These are phyloP conservation scores for Penicillium griseofulvum DNA, from an alignment of 2,329 filamentous ascomycete species.

Conservation along the genomic window DNA sequence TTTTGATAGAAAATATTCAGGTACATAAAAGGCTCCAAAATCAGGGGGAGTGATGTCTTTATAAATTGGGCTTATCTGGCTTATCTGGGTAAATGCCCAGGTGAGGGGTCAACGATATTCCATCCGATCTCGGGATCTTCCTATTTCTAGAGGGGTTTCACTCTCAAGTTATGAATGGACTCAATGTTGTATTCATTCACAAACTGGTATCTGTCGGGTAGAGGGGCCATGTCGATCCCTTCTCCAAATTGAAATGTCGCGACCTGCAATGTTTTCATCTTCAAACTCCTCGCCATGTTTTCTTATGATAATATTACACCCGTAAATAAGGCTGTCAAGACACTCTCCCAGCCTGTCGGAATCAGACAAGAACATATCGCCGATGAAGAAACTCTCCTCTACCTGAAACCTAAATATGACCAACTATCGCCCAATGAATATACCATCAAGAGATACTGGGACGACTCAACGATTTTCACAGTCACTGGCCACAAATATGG, in stretches of 20 bases:
- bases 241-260: neutral
- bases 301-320: neutral
- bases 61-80: neutral
- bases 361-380: slow-evolving; percentile 26
- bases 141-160: neutral
- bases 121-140: neutral
- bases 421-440: slow-evolving; percentile 15
- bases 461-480: slow-evolving; percentile 25
- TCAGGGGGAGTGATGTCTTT: neutral
- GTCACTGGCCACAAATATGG: slow-evolving; percentile 26
- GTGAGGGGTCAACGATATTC: neutral
- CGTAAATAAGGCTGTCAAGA: neutral
- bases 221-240: neutral
- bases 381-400: slow-evolving; percentile 20
- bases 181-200: too few relatives aligned
- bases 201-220: neutral
- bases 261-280: neutral
- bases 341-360: slow-evolving; percentile 14
- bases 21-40: neutral
- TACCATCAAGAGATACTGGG: slow-evolving; percentile 17
- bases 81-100: slow-evolving; percentile 1
- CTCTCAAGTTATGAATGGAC: neutral
- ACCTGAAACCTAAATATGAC: slow-evolving; percentile 22
- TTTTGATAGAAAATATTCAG: neutral
- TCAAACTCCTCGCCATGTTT: neutral